Percentiles rank a stretch among this genome's conserved stretches.
These are phyloP conservation scores for Garcia nutans DNA, from an alignment of 345 rosid species.

Conservation along the genomic window DNA sequence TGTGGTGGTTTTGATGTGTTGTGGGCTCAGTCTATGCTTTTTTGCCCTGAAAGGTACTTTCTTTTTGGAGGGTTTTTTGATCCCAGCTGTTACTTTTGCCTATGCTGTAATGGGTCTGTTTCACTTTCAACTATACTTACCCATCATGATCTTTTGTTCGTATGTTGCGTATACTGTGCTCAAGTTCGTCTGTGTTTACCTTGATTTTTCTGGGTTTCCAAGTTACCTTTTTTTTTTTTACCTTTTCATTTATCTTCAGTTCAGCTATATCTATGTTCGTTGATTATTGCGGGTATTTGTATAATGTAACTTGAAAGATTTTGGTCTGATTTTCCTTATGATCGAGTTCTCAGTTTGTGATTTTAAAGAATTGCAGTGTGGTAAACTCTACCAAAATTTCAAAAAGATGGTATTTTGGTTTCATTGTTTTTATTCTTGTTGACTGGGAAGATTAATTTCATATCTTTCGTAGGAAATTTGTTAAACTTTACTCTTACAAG, in stretches of 20 bases:
- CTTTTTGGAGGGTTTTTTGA: conserved; percentile 29
- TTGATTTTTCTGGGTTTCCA: not conserved
- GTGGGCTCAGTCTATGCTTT: conserved; percentile 61
- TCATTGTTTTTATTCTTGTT: not conserved
- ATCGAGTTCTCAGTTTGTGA: not conserved
- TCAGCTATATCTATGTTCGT: conserved; percentile 1
- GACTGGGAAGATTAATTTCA: not conserved
- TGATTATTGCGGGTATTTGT: conserved; percentile 15
- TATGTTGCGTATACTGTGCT: conserved; percentile 18
- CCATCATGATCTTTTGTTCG: conserved; percentile 16
- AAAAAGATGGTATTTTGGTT: not conserved
- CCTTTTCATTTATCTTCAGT: conserved; percentile 1
- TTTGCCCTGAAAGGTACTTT: conserved; percentile 45
- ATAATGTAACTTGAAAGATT: not conserved
- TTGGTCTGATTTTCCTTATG: not conserved
- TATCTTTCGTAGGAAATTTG: not conserved
- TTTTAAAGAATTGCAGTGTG: conserved; percentile 5
- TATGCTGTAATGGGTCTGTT: conserved; percentile 25
- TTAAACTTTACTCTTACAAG: not conserved
- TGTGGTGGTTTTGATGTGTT: conserved; percentile 37
- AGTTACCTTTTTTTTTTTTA: conserved; percentile 10
- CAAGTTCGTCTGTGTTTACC: conserved; percentile 27
- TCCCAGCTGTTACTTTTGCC: conserved; percentile 28
- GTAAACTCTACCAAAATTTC: not conserved
- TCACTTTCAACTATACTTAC: conserved; percentile 31